Percentiles rank a stretch among this genome's conserved stretches.
phyloP scores from a whole-genome alignment of 768 basidiomycete species.

The Cystobasidium onofrii region DNA sequence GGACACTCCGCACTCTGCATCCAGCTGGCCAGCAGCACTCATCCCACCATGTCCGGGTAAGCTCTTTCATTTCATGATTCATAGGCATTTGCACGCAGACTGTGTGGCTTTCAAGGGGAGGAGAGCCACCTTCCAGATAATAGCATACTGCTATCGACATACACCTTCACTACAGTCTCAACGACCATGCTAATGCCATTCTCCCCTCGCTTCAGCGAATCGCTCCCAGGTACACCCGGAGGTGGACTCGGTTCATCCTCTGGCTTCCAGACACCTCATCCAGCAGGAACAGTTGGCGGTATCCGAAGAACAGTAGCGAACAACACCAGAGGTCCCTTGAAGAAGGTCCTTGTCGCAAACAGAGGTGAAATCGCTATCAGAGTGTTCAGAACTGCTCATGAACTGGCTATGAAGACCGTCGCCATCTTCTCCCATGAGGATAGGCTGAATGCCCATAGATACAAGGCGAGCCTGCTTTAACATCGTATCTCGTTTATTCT shows the following conservation, averaged over 20 bases:
- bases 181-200: background rate
- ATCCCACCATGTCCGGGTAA: too few species aligned
- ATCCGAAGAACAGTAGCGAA: slow-evolving; percentile 11
- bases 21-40: too few species aligned
- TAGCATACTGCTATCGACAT: background rate
- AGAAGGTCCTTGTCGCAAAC: slow-evolving; percentile 31
- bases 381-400: slow-evolving; percentile 95
- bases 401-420: slow-evolving; percentile 97
- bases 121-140: too few species aligned
- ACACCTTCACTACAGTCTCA: background rate
- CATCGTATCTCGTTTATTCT: background rate
- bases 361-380: slow-evolving; percentile 84
- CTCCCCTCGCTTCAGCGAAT: background rate
- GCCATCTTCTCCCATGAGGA: slow-evolving; percentile 98
- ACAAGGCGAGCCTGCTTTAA: slow-evolving; percentile 58
- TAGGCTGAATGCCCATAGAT: slow-evolving; percentile 89
- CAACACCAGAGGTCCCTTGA: slow-evolving; percentile 16
- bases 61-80: too few species aligned
- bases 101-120: too few species aligned
- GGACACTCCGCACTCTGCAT: too few species aligned
- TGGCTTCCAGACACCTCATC: background rate
- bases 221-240: slow-evolving; percentile 8
- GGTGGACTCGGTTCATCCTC: slow-evolving; percentile 1
- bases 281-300: slow-evolving; percentile 19
- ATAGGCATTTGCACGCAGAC: too few species aligned